Evolutionary conservation across 1,139 yeast genomes (phyloP), one percentile per base, ranked within the genome.

Genomic region (Candida dubliniensis): DNA sequence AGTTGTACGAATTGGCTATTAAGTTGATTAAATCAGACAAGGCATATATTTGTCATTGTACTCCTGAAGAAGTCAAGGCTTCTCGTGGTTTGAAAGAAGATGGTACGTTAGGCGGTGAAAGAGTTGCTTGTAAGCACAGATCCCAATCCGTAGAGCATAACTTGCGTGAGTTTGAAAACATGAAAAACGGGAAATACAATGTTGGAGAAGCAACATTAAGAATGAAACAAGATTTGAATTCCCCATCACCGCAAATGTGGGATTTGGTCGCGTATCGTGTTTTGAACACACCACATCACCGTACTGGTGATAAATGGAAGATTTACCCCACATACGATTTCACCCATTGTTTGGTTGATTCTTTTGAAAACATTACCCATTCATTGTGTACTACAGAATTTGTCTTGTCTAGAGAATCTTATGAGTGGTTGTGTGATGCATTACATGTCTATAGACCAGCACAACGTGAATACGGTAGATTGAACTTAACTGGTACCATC

Each of bases 161-260:
- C 59, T 76, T 95, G 59, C 62, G 62, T 34, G 90, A 87, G 63
- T 95, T 95, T 68, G 79, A 96, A 63, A 82, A 77, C 48, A 95
- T 95, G 99, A 82, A 84, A 60, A 89, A 87, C 58, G 99, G 99
- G 37, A 73, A 76, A 53, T 95, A 87, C 68, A 76, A 79, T 54
- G 90, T 90, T 36, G 98, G 98, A 52, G 89, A 88, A 63, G 98
- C 96, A 29, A 89, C 91, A 4, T 76, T 95, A 61, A 84, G 99
- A 71, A 93, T 95, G 99, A 93, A 93, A 66, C 97, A 89, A 74
- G 96, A 93, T 63, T 72, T 93, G 52, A 64, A 67, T n/a, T 87
- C 95, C 32, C 96, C 96, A 53, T 87, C 89, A 54, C 99, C 99
- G 15, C 99, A 93, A 71, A 95, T 95, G 99, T 95, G 99, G 99